phyloP scores from a whole-genome alignment of 2,329 filamentous ascomycete species.

The Colletotrichum sidae region DNA sequence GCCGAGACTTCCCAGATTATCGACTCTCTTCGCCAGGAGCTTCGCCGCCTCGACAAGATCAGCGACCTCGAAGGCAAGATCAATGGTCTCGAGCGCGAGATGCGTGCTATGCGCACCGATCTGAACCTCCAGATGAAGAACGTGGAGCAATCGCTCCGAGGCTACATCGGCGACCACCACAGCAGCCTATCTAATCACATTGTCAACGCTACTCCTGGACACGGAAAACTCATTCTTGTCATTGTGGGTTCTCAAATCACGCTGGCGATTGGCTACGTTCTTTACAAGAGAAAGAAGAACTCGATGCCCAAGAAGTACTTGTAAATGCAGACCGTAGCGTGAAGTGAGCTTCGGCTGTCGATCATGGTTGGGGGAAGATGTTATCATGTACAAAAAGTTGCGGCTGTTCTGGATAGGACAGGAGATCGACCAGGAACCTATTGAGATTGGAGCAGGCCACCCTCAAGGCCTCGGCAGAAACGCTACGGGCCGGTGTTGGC shows the following conservation, averaged over 20 bases:
- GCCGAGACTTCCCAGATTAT: slow-evolving; percentile 63
- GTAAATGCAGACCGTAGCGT: slow-evolving; percentile 53
- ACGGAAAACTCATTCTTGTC: slow-evolving; percentile 71
- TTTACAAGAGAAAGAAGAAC: slow-evolving; percentile 83
- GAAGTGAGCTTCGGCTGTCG: background rate
- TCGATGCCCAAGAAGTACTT: slow-evolving; percentile 92
- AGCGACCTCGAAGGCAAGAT: slow-evolving; percentile 58
- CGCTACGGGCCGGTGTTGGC: no score
- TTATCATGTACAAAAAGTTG: slow-evolving; percentile 6
- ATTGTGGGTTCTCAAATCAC: slow-evolving; percentile 81
- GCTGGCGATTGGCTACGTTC: slow-evolving; percentile 74
- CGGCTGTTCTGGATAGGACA: slow-evolving; percentile 4
- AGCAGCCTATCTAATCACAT: slow-evolving; percentile 61
- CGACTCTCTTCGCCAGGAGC: slow-evolving; percentile 57
- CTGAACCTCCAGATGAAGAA: slow-evolving; percentile 61
- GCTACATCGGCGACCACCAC: slow-evolving; percentile 63
- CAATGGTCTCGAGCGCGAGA: slow-evolving; percentile 67
- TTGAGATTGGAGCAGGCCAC: no score
- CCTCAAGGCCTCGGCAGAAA: no score
- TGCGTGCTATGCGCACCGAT: slow-evolving; percentile 68
- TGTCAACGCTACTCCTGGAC: slow-evolving; percentile 59
- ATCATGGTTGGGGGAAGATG: slow-evolving; percentile 6
- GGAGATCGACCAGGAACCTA: background rate
- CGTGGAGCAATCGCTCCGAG: slow-evolving; percentile 65
- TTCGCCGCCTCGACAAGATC: slow-evolving; percentile 58